Evolutionary conservation across 208 protist genomes (phyloP).

Genomic region (Leishmania lainsoni): DNA sequence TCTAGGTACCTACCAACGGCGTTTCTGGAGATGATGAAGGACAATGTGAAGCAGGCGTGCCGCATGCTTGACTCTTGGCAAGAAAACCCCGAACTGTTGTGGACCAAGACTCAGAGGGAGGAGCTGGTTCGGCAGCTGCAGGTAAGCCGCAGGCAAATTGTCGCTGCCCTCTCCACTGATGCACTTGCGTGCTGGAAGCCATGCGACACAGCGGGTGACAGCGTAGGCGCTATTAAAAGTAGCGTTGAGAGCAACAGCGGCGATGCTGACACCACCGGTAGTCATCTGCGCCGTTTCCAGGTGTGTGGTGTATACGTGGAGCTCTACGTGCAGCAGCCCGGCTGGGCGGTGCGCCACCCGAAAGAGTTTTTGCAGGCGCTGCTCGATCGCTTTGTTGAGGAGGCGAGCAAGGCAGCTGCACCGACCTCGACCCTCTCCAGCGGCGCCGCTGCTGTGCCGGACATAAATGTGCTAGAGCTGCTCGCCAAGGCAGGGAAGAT

Average conservation of each 20-base stretch:
- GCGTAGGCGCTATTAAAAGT: background rate
- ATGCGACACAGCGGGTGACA: conserved; percentile 18
- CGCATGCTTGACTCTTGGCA: conserved; percentile 87
- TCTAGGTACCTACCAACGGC: conserved; percentile 84
- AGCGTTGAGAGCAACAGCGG: background rate
- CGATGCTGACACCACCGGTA: background rate
- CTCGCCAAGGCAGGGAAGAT: conserved; percentile 48
- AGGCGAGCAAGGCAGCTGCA: conserved; percentile 4
- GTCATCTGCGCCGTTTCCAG: conserved; percentile 42
- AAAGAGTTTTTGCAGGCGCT: conserved; percentile 81
- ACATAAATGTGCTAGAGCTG: conserved; percentile 38
- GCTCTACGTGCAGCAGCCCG: conserved; percentile 74
- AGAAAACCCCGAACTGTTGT: conserved; percentile 94
- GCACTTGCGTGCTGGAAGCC: conserved; percentile 57
- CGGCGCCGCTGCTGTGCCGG: background rate
- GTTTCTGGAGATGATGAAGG: conserved; percentile 92
- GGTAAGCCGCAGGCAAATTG: conserved; percentile 36
- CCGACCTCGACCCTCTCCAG: background rate
- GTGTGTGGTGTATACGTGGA: conserved; percentile 86
- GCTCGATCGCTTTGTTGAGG: conserved; percentile 60
- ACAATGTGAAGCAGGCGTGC: conserved; percentile 74
- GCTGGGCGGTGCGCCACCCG: conserved; percentile 84
- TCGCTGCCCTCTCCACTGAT: conserved; percentile 31
- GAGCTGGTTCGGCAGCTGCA: conserved; percentile 41
- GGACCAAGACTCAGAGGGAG: conserved; percentile 78